Evolutionary conservation across 2,329 filamentous ascomycete species (phyloP).

Genomic region (Calonectria crousiana): DNA sequence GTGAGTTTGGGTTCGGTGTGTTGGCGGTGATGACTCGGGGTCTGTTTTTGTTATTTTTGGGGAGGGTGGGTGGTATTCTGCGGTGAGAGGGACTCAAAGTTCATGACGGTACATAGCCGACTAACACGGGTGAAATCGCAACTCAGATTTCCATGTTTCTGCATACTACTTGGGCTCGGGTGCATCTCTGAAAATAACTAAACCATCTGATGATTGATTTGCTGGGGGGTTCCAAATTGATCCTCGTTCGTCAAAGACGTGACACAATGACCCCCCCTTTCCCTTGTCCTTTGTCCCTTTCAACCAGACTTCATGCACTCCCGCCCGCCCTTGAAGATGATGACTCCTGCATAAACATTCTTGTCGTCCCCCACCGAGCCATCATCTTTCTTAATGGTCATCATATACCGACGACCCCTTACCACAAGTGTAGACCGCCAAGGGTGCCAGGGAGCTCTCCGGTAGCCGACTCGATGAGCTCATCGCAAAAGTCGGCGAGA

Average conservation of each 20-base stretch:
- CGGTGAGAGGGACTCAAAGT: background rate
- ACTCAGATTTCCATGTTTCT: background rate
- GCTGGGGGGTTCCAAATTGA: background rate
- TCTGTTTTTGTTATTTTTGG: background rate
- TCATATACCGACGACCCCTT: background rate
- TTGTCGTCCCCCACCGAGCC: background rate
- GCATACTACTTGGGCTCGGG: background rate
- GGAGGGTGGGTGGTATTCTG: background rate
- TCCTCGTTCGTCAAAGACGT: background rate
- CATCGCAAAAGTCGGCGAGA: constrained; percentile 18
- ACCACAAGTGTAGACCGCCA: background rate
- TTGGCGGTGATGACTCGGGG: background rate
- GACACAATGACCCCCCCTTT: background rate
- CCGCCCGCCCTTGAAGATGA: background rate
- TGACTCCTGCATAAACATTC: background rate
- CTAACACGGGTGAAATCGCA: background rate
- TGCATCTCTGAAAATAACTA: background rate
- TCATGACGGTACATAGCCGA: background rate
- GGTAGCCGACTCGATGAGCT: background rate
- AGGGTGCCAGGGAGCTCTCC: background rate
- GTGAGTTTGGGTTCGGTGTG: constrained; percentile 8
- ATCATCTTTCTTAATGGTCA: background rate
- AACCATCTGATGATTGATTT: background rate
- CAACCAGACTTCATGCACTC: background rate
- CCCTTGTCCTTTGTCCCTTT: background rate